Base-by-base conservation (phyloP, 345 rosid species). In the Adansonia digitata region DNA sequence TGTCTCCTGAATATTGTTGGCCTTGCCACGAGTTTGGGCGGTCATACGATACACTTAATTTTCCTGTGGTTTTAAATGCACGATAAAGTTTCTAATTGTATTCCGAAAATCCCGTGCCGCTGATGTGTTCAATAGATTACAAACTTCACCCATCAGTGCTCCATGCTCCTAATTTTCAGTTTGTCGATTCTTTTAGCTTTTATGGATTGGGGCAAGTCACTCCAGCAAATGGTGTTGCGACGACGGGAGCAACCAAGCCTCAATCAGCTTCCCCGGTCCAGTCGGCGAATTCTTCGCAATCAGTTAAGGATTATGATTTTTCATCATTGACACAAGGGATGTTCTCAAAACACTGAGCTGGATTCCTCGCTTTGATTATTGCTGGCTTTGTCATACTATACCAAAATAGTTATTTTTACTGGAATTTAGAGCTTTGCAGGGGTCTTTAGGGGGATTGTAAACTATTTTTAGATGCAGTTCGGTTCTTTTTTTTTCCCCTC, bases 281-380 rank as follows among this genome's bases (percentile, higher is more conserved):
- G 68, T 78, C 89, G 4, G 67, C 85, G 5, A 73, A 84, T 65
- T 69, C 92, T 34, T 80, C 89, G 29, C 93, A 88, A 75, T 22
- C 94, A 9, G 91, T 81, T 24, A 93, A 93, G 78, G 98, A 95
- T 51, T 87, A 80, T n/a, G 97, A 95, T 85, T 95, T 95, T 85
- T 93, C 99, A 46, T 91, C 97, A 5, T 80, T 95, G 84, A 95
- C 93, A 51, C 83, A 91, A 77, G 98, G 94, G 75, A 85, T 95
- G 96, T 90, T 95, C 85, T 69, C 92, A 6, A 95, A 93, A 85
- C 89, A 78, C 27, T 95, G 84, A 92, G 78, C 53, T 46, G 26
- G 74, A 62, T 13, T n/a, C n/a, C 55, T 5, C 46, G 66, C 27
- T 77, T 75, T 78, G 82, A 80, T 20, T 53, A 49, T 20, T 13